Evolutionary conservation across 306 rosid genomes (phyloP).

Genomic region (Hippophae tibetana): DNA sequence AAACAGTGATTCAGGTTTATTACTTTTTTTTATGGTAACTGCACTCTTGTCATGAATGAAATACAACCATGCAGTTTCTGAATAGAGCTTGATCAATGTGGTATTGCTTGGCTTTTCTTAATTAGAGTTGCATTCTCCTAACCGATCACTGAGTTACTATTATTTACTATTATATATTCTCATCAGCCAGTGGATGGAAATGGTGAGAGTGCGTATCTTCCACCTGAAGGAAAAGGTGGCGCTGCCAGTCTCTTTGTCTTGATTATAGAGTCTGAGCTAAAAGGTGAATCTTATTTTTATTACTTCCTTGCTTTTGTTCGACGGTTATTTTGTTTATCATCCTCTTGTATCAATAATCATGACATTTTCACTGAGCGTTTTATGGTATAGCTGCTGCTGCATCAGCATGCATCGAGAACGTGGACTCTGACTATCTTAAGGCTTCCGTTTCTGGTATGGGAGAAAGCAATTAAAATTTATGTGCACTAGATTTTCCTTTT

Average conservation of each 20-base stretch:
- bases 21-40: background rate
- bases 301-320: conserved; percentile 15
- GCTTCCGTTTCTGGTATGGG: conserved; percentile 75
- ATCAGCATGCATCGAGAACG: conserved; percentile 66
- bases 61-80: background rate
- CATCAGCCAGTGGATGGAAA: conserved; percentile 61
- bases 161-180: conserved; percentile 10
- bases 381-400: conserved; percentile 63
- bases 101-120: background rate
- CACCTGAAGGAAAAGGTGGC: conserved; percentile 67
- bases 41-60: background rate
- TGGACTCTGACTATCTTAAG: conserved; percentile 57
- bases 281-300: conserved; percentile 35
- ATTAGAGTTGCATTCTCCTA: background rate
- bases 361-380: conserved; percentile 11
- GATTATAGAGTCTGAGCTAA: conserved; percentile 79
- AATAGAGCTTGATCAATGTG: conserved; percentile 8
- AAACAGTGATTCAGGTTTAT: background rate
- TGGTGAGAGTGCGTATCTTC: conserved; percentile 50
- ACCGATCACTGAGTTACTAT: conserved; percentile 9
- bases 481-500: too few species aligned
- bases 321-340: conserved; percentile 7
- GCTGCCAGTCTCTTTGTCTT: conserved; percentile 66
- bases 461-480: too few species aligned
- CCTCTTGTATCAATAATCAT: conserved; percentile 6